These are phyloP conservation scores for Xylaria palmicola DNA, from an alignment of 495 filamentous ascomycete genomes.

Conservation along the genomic window DNA sequence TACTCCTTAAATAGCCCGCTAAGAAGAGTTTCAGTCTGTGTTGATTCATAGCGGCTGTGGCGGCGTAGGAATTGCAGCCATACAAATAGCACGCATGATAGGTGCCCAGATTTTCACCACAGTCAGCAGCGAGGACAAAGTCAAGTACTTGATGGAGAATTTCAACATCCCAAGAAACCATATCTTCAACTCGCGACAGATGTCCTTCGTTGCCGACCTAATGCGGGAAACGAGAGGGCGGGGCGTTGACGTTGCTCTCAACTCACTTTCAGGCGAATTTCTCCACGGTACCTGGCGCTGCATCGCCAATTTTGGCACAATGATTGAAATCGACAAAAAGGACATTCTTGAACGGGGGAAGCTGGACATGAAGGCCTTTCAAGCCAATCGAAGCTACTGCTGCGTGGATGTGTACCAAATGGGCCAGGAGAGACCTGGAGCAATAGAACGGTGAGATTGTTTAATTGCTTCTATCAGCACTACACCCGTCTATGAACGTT, in stretches of 20 bases:
- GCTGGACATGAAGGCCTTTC: constrained; percentile 44
- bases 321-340: constrained; percentile 56
- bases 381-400: constrained; percentile 18
- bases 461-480: too few species aligned
- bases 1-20: too few species aligned
- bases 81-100: constrained; percentile 50
- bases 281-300: constrained; percentile 45
- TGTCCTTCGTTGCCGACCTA: constrained; percentile 39
- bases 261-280: constrained; percentile 52
- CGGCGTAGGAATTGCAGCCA: constrained; percentile 59
- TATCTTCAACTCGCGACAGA: constrained; percentile 43
- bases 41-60: constrained; percentile 59
- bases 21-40: constrained; percentile 38
- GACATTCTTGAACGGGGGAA: constrained; percentile 39
- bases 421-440: too few species aligned
- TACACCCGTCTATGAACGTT: too few species aligned
- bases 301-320: constrained; percentile 53
- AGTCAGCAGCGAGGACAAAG: constrained; percentile 41
- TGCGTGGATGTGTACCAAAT: constrained; percentile 23
- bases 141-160: constrained; percentile 30
- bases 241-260: constrained; percentile 58
- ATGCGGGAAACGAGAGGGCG: constrained; percentile 42
- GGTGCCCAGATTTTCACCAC: constrained; percentile 52
- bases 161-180: constrained; percentile 43
- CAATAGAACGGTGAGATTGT: too few species aligned